Conservation (phyloP, 2,329 filamentous ascomycete genomes). For the Metarhizium brunneum region DNA sequence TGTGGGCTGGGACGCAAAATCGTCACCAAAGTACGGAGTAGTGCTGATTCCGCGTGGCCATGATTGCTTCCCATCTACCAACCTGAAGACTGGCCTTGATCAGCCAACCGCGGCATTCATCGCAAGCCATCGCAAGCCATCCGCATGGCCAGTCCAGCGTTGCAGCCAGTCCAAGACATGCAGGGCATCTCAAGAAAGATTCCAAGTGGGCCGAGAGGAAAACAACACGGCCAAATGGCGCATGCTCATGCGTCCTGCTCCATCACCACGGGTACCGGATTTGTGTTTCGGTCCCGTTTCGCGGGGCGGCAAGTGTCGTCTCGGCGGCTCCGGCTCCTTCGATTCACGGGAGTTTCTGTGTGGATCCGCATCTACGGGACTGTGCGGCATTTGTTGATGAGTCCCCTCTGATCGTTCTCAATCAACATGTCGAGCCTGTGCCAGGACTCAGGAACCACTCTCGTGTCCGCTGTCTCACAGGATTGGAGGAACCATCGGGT, state of each 20-base stretch:
- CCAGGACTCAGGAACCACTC: not conserved
- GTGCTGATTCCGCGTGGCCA: not conserved
- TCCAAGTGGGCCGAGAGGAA: not conserved
- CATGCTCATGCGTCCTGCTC: not conserved
- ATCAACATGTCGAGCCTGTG: not conserved
- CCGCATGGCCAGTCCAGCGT: not conserved
- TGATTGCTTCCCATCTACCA: not conserved
- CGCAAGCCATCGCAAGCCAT: not conserved
- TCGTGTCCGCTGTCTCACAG: not conserved
- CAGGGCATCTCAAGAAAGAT: not conserved
- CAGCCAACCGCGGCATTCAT: not conserved
- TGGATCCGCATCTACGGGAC: not conserved
- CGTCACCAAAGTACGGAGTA: not conserved
- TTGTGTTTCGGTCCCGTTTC: not conserved
- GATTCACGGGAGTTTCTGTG: not conserved
- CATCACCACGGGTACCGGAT: not conserved
- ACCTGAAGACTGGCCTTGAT: not conserved
- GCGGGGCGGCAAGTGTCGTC: not conserved
- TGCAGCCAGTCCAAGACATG: not conserved
- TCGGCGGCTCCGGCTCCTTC: not conserved
- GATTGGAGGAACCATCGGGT: not conserved
- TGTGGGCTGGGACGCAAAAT: not conserved
- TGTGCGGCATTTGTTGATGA: not conserved
- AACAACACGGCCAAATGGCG: not conserved
- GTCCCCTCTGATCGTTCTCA: not conserved